Conservation (phyloP, 345 rosid genomes). For the Brassica rapa region DNA sequence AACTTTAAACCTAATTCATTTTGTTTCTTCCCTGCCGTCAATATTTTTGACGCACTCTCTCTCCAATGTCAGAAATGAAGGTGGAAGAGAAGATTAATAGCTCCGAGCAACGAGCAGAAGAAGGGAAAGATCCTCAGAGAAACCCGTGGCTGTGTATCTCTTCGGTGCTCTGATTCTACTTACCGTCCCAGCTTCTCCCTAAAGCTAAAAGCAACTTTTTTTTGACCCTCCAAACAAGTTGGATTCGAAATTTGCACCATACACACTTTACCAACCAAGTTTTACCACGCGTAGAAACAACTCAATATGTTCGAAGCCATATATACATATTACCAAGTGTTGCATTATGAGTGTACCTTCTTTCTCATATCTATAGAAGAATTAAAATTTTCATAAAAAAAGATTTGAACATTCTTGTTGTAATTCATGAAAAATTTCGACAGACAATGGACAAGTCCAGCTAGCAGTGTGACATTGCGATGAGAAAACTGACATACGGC, state of each 20-base stretch:
- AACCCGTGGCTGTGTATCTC: slow-evolving; percentile 78
- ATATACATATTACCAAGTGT: too few species aligned
- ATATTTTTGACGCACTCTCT: too few species aligned
- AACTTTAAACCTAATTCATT: too few species aligned
- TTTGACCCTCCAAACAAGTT: too few species aligned
- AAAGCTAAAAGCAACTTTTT: too few species aligned
- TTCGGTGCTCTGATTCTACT: slow-evolving; percentile 48
- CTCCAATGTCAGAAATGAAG: too few species aligned
- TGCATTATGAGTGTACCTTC: too few species aligned
- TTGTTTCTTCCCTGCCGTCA: too few species aligned
- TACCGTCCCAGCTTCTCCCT: slow-evolving; percentile 45
- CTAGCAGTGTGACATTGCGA: slow-evolving; percentile 10
- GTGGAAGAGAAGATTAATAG: slow-evolving; percentile 10
- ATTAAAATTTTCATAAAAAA: neutral
- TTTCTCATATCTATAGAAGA: neutral
- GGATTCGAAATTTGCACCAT: too few species aligned
- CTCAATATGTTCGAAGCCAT: too few species aligned
- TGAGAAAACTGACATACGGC: slow-evolving; percentile 21
- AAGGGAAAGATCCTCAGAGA: slow-evolving; percentile 62
- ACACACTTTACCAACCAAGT: too few species aligned
- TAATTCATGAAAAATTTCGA: neutral
- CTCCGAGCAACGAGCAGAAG: slow-evolving; percentile 26
- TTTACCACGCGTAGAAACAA: too few species aligned
- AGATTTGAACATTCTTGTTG: neutral
- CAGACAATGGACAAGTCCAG: slow-evolving; percentile 17